Conservation (phyloP, 441 rosid species). For the Corymbia calophylla region DNA sequence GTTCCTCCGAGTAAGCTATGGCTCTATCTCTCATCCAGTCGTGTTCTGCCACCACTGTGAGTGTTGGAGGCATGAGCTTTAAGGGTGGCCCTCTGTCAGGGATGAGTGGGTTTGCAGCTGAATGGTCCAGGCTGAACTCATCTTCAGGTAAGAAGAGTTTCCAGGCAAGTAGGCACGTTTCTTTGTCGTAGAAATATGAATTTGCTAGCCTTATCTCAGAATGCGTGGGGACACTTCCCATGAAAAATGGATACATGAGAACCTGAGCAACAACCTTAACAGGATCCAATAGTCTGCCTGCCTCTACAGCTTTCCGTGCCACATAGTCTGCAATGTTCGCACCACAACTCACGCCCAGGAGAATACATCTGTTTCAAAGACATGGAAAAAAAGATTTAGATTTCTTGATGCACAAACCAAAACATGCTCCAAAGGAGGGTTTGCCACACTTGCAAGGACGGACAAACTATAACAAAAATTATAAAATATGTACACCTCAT, state of each 20-base stretch:
- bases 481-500: not conserved
- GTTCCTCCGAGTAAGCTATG: slow-evolving; percentile 85
- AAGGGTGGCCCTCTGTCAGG: slow-evolving; percentile 74
- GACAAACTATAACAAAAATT: not conserved
- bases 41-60: slow-evolving; percentile 86
- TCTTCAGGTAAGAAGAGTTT: slow-evolving; percentile 79
- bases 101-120: slow-evolving; percentile 79
- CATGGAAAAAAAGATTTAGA: not conserved
- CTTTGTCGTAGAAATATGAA: slow-evolving; percentile 83
- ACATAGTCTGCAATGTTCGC: slow-evolving; percentile 84
- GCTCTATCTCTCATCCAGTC: slow-evolving; percentile 99
- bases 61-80: slow-evolving; percentile 88
- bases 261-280: slow-evolving; percentile 92
- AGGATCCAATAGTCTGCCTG: slow-evolving; percentile 69
- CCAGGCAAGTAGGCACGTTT: slow-evolving; percentile 80
- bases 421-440: not conserved
- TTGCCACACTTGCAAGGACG: not conserved
- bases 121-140: slow-evolving; percentile 78
- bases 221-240: slow-evolving; percentile 74
- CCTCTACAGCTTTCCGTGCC: slow-evolving; percentile 74
- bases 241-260: slow-evolving; percentile 83
- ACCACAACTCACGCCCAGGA: slow-evolving; percentile 92
- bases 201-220: slow-evolving; percentile 87
- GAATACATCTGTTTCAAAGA: slow-evolving; percentile 62
- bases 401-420: not conserved